A percentile compares a stretch with the other conserved stretches of the same genome.
phyloP scores from a whole-genome alignment of 495 filamentous ascomycete species.

The Podospora conica region DNA sequence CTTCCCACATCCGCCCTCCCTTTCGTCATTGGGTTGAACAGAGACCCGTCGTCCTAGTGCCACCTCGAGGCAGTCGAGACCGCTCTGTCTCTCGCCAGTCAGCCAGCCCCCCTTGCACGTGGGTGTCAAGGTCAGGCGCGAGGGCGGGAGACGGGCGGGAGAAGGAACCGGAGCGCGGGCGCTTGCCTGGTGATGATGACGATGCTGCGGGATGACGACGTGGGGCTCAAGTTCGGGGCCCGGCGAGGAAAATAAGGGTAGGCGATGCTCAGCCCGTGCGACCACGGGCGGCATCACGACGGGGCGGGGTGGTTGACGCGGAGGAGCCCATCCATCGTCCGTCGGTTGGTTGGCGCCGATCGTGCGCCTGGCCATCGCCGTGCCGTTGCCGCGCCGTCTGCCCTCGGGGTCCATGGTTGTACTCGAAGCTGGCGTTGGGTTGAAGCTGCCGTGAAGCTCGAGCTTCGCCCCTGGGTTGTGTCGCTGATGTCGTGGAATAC shows the following conservation, averaged over 20 bases:
- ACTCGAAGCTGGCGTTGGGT: neutral
- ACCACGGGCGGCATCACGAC: slow-evolving; percentile 6
- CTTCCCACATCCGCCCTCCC: neutral
- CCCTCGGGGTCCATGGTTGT: neutral
- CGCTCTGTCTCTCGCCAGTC: neutral
- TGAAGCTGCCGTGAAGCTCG: neutral
- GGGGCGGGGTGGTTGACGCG: neutral
- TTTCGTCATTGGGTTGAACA: neutral
- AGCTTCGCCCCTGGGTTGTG: neutral
- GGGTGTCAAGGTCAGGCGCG: neutral
- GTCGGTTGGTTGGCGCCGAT: neutral
- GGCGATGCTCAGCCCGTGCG: slow-evolving; percentile 8
- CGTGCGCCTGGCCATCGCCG: neutral
- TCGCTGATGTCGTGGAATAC: neutral
- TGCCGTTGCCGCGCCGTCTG: neutral
- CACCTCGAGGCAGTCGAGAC: neutral
- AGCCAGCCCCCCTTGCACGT: neutral
- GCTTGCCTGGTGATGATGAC: neutral
- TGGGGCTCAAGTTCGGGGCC: neutral
- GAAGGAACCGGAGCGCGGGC: neutral
- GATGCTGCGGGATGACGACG: neutral
- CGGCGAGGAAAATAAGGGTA: neutral
- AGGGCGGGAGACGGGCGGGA: neutral
- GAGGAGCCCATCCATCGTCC: neutral
- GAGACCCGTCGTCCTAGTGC: neutral